A percentile compares a stretch with the other conserved stretches of the same genome.
Conservation (phyloP, 768 basidiomycete species). For the Dentipellis sp. region DNA sequence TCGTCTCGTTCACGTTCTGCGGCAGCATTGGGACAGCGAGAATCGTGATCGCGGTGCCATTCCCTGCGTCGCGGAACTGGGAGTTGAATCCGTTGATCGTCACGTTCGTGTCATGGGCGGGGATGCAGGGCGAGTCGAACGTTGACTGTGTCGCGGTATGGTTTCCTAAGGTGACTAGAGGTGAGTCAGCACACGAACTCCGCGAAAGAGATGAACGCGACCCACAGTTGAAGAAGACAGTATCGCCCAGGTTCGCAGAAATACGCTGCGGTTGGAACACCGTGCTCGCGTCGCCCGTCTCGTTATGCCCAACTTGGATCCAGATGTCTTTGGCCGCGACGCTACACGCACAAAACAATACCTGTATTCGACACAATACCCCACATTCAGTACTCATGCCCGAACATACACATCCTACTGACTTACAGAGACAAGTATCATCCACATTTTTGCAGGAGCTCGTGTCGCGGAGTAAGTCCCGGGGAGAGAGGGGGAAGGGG, state of each 20-base stretch:
- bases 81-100: slow-evolving; percentile 55
- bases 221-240: slow-evolving; percentile 49
- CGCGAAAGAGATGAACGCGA: neutral
- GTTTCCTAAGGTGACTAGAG: slow-evolving; percentile 28
- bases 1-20: slow-evolving; percentile 32
- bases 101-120: slow-evolving; percentile 35
- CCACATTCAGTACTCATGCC: neutral
- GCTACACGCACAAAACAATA: slow-evolving; percentile 11
- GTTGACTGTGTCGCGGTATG: slow-evolving; percentile 41
- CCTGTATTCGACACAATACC: slow-evolving; percentile 1
- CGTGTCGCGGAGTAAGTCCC: neutral
- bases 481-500: neutral
- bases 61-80: slow-evolving; percentile 37
- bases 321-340: slow-evolving; percentile 29
- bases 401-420: neutral
- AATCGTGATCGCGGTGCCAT: slow-evolving; percentile 36
- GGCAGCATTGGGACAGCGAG: slow-evolving; percentile 34
- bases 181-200: slow-evolving; percentile 38
- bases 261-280: slow-evolving; percentile 39
- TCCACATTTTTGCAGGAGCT: neutral
- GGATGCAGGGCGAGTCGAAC: slow-evolving; percentile 45
- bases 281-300: slow-evolving; percentile 30
- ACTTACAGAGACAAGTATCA: neutral
- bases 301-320: slow-evolving; percentile 38
- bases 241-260: slow-evolving; percentile 36